A percentile compares a stretch with the other conserved stretches of the same genome.
phyloP scores from a whole-genome alignment of 1,284 basidiomycete species.

The Phlebopus sp. region DNA sequence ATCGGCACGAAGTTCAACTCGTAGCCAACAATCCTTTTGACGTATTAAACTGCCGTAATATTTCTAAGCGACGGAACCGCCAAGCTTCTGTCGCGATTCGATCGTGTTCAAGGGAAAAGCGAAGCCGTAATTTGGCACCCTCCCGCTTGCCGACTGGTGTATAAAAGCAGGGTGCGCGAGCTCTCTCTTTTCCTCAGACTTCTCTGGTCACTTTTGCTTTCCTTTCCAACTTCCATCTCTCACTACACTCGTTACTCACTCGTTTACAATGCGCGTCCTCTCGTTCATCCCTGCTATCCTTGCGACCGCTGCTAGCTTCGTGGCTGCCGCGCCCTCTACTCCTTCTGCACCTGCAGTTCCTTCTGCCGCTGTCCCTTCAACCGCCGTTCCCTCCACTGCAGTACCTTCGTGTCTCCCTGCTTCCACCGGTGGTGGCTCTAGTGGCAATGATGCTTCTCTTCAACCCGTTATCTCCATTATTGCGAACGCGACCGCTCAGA shows the following conservation, averaged over 20 bases:
- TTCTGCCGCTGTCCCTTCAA: background rate
- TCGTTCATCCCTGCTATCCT: conserved; percentile 23
- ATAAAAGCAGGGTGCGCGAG: conserved; percentile 14
- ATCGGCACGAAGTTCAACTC: no score
- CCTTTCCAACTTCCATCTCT: conserved; percentile 11
- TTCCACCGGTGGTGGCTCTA: background rate
- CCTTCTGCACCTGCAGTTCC: conserved; percentile 2
- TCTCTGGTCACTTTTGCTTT: no score
- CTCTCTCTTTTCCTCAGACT: conserved; percentile 2
- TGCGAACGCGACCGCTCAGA: conserved; percentile 9
- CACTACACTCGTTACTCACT: conserved; percentile 8
- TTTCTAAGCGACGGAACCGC: no score
- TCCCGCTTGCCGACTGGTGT: conserved; percentile 1
- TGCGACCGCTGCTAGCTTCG: conserved; percentile 15
- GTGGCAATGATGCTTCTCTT: conserved; percentile 10
- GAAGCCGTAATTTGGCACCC: no score
- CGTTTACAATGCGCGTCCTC: conserved; percentile 21
- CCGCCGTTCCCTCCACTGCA: background rate
- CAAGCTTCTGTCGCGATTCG: no score
- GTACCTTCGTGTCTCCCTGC: conserved; percentile 7
- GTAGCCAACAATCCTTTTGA: no score
- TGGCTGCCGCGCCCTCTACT: conserved; percentile 12
- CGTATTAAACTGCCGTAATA: no score
- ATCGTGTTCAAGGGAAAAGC: no score
- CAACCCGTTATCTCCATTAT: conserved; percentile 20